Evolutionary conservation across 148 eudicot genomes (phyloP), one percentile per base, ranked within the genome.

Genomic region (Rhododendron simsii): DNA sequence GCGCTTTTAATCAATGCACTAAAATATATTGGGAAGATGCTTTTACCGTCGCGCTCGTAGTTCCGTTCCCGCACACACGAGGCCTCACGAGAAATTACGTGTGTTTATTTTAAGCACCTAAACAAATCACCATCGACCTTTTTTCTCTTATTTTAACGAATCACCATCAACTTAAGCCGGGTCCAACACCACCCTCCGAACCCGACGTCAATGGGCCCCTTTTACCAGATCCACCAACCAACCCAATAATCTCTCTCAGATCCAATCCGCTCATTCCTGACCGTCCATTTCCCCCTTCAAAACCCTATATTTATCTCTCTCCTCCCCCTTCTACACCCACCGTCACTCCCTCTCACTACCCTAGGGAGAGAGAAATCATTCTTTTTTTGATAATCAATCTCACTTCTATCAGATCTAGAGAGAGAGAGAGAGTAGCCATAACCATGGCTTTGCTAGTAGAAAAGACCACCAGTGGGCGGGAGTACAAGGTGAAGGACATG

Each of bases 401-500:
- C 2, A 33, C 45, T 37, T 33, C 41, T 55, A 14, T 6, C 78
- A 30, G 55, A 63, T 14, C 80, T 35, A 35, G 37, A 84, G 67
- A 84, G 41, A 84, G 78, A 75, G 30, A 84, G 84, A 67, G 47
- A 63, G 9, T 16, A n/a, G 8, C 30, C 10, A 95, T 93, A 95
- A 86, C 98, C 10, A 95, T 93, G 96, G 87, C 98, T 77, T 87
- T 96, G 44, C 63, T 85, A n/a, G 98, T 95, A 0, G 99, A 96
- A 93, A 96, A 92, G 82, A 96, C 99, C 1, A 90, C 89, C 79
- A 87, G 94, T 0, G 99, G 98, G 81, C 92, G 99, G 57, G 98
- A 96, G 82, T 96, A 96, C 95, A 96, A 96, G 88, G 95, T 96
- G 48, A 96, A 96, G 93, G 99, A 96, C 91, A 94, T 95, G 98